Evolutionary conservation across 2,329 filamentous ascomycete genomes (phyloP), one percentile per base, ranked within the genome.

Genomic region (Alternaria gaisen): DNA sequence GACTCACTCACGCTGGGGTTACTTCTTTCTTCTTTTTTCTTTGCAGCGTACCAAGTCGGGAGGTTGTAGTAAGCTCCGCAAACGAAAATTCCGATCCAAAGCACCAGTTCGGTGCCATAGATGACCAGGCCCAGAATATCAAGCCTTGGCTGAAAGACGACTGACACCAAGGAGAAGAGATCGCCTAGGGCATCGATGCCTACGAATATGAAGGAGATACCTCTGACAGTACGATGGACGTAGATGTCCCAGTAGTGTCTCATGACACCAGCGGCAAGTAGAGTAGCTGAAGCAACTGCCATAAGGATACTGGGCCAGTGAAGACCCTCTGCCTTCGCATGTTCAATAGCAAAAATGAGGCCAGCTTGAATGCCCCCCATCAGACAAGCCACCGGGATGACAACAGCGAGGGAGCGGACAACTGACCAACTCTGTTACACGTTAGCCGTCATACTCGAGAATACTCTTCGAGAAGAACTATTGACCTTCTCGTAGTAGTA

Each of bases 121-220:
- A 91, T 90, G 1, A 88, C 83, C 61, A 91, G 83, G 0, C 89
- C 90, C 0, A 90, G 76, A 0, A 89, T 71, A 68, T 91, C 86
- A 4, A 89, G 69, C 18, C 79, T 77, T 0, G 82, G 81, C 71
- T 90, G 84, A 64, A 90, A 91, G 42, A 90, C 79, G 16, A 92
- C 80, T 0, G 89, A 90, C 3, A 89, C 72, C 0, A 92, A 78
- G 0, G 88, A 91, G 55, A 88, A 88, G 4, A 92, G 72, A 72
- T 92, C 90, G 0, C 90, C 90, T 0, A 87, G 81, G 0, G 89
- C 90, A 75, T 92, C 90, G 43, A 92, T 89, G 1, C 81, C 87
- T 0, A 91, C 88, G 65, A 92, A 92, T 3, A 91, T 79, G 74
- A 92, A 91, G 1, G 88, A 91, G 40, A 92, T 91, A 8, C 90